These are phyloP conservation scores for Paramecium tetraurelia DNA, from an alignment of 73 alveolate species.

Conservation along the genomic window DNA sequence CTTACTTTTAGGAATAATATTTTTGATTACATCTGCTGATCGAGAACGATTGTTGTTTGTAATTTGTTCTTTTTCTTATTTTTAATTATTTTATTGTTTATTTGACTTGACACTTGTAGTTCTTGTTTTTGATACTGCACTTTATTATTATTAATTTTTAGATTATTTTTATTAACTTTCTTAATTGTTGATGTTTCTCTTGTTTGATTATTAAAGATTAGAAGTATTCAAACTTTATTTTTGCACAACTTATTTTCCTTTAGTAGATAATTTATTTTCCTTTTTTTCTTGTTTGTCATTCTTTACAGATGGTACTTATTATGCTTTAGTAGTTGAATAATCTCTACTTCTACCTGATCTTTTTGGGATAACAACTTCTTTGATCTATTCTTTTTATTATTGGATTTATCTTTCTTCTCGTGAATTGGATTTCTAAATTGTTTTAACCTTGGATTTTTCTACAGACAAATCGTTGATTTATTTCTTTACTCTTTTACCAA, in stretches of 20 bases:
- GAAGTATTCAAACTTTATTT: neutral
- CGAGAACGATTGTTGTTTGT: neutral
- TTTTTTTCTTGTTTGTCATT: neutral
- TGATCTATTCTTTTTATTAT: neutral
- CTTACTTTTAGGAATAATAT: neutral
- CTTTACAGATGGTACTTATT: neutral
- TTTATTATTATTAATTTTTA: conserved; percentile 16
- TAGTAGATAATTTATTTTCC: neutral
- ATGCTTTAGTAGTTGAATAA: neutral
- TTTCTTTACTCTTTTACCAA: neutral
- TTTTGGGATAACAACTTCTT: neutral
- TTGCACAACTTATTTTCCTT: neutral
- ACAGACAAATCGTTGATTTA: neutral
- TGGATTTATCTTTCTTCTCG: neutral
- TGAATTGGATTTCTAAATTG: neutral
- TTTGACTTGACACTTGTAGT: neutral
- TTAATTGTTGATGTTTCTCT: neutral
- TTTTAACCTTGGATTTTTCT: neutral
- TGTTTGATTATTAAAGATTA: neutral
- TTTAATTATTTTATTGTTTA: neutral
- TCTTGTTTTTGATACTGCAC: neutral
- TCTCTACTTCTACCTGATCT: neutral
- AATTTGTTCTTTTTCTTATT: neutral
- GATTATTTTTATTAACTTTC: neutral
- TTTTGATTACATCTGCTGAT: neutral